Conservation (phyloP, 2,329 filamentous ascomycete genomes). For the Parastagonospora nodorum region DNA sequence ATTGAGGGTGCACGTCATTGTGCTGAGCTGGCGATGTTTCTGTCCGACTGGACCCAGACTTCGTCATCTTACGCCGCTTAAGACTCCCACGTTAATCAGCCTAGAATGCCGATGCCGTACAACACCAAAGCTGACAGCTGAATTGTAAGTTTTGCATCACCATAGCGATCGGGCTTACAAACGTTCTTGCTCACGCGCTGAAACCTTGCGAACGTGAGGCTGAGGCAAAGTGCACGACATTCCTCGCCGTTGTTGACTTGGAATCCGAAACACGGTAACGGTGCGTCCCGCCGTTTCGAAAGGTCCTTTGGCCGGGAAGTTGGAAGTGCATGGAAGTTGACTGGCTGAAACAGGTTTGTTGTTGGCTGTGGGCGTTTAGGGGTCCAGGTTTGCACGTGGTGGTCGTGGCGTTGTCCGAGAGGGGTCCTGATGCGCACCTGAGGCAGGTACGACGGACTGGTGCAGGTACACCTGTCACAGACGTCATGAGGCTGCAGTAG, state of each 20-base stretch:
- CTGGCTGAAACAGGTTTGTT: background rate
- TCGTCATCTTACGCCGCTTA: too few relatives aligned
- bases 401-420: background rate
- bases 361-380: background rate
- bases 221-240: constrained; percentile 2
- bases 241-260: background rate
- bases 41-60: too few relatives aligned
- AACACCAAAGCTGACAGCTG: background rate
- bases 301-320: background rate
- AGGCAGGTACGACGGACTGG: constrained; percentile 2
- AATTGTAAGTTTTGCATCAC: background rate
- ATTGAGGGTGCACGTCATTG: too few relatives aligned
- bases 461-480: background rate
- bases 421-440: background rate
- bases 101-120: too few relatives aligned
- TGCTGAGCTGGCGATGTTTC: too few relatives aligned
- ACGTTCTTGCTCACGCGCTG: background rate
- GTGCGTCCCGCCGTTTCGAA: background rate
- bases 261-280: constrained; percentile 1
- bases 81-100: too few relatives aligned
- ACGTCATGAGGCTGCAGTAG: background rate
- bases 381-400: constrained; percentile 3
- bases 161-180: too few relatives aligned
- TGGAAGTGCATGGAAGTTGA: background rate
- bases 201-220: constrained; percentile 1